Evolutionary conservation across 2,329 filamentous ascomycete species (phyloP).

Genomic region (Botrytis tulipae): DNA sequence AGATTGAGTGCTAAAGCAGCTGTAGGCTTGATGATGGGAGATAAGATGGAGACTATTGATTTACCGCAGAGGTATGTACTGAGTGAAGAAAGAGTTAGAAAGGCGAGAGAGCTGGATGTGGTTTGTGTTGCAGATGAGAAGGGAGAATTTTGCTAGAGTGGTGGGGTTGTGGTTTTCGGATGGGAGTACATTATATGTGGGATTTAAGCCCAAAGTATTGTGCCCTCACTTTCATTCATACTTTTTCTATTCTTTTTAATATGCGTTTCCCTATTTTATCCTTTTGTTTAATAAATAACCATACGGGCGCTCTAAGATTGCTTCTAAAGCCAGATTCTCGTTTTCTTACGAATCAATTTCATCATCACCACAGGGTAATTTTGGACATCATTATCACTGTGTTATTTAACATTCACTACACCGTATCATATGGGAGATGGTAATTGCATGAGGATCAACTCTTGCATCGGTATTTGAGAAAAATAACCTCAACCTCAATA

Average conservation of each 20-base stretch:
- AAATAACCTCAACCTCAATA: neutral
- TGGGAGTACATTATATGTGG: neutral
- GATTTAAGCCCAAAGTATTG: neutral
- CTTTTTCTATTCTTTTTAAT: neutral
- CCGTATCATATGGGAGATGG: neutral
- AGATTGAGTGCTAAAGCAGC: slow-evolving; percentile 64
- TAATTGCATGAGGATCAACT: neutral
- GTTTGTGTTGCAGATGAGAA: slow-evolving; percentile 34
- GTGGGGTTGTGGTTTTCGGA: neutral
- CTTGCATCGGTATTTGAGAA: neutral
- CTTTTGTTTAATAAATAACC: neutral
- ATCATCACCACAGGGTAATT: neutral
- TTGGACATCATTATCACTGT: neutral
- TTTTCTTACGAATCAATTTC: neutral
- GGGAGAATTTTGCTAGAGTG: neutral
- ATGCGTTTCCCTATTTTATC: neutral
- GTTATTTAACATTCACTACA: neutral
- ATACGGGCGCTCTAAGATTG: neutral
- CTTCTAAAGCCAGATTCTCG: neutral
- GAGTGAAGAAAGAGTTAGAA: slow-evolving; percentile 28
- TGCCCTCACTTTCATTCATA: neutral
- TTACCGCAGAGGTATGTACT: slow-evolving; percentile 45
- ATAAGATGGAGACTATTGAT: slow-evolving; percentile 42
- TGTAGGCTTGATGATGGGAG: slow-evolving; percentile 56
- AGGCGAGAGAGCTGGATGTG: slow-evolving; percentile 30